A percentile compares a stretch with the other conserved stretches of the same genome.
Conservation (phyloP, 257 asterid genomes). For the Solanum ossicruentum region DNA sequence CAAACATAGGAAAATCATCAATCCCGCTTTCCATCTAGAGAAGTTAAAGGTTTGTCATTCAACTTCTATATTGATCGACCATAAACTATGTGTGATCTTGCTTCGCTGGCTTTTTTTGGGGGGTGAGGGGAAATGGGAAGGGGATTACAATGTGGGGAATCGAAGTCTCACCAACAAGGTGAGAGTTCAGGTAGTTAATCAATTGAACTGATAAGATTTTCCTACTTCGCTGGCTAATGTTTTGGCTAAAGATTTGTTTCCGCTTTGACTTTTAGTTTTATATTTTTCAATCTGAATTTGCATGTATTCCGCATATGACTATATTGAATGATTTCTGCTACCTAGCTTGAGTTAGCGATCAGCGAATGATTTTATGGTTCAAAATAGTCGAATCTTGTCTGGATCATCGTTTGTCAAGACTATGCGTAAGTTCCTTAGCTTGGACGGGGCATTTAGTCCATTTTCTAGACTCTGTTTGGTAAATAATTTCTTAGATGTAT, state of each 20-base stretch:
- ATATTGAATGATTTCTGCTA: neutral
- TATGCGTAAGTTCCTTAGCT: neutral
- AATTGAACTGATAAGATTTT: too few relatives aligned
- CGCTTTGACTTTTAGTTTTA: neutral
- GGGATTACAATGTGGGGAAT: too few relatives aligned
- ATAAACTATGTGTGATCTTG: too few relatives aligned
- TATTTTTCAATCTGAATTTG: neutral
- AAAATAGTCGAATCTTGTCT: neutral
- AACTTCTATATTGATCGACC: too few relatives aligned
- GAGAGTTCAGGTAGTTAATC: too few relatives aligned
- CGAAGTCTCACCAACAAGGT: too few relatives aligned
- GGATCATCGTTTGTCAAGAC: neutral
- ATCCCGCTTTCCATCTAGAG: too few relatives aligned
- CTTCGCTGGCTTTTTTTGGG: too few relatives aligned
- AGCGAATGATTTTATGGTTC: neutral
- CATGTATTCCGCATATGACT: neutral
- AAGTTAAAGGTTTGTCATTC: too few relatives aligned
- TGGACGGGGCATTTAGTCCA: neutral
- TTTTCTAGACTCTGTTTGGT: neutral
- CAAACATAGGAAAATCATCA: too few relatives aligned
- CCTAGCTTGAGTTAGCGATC: neutral
- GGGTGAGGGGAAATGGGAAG: too few relatives aligned
- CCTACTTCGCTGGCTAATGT: too few relatives aligned
- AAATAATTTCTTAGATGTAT: neutral
- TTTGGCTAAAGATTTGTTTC: neutral